These are phyloP conservation scores for Tetrapisispora namnaoensis DNA, from an alignment of 805 yeast genomes.

Conservation along the genomic window DNA sequence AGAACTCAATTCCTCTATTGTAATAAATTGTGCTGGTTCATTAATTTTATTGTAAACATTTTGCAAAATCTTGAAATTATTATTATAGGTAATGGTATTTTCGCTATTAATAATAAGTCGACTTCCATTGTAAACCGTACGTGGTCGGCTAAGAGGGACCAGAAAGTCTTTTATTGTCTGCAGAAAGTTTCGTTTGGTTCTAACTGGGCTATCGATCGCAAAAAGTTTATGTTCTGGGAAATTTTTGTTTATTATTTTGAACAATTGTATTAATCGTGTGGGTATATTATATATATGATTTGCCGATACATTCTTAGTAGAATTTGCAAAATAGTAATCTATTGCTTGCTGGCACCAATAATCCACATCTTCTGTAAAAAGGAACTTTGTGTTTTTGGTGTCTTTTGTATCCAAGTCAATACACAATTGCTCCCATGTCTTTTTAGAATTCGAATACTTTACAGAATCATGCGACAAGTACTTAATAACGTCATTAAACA, in stretches of 20 bases:
- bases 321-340: not conserved
- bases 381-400: slow-evolving; percentile 3
- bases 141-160: slow-evolving; percentile 1
- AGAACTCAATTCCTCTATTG: slow-evolving; percentile 11
- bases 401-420: slow-evolving; percentile 6
- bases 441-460: slow-evolving; percentile 3
- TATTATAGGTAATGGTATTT: not conserved
- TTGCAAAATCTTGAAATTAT: slow-evolving; percentile 13
- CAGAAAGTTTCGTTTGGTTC: not conserved
- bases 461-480: slow-evolving; percentile 23
- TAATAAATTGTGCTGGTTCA: slow-evolving; percentile 5
- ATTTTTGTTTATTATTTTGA: slow-evolving; percentile 13
- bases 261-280: slow-evolving; percentile 20
- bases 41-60: slow-evolving; percentile 14
- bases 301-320: slow-evolving; percentile 1
- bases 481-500: slow-evolving; percentile 23
- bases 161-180: slow-evolving; percentile 5
- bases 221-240: slow-evolving; percentile 23
- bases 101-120: not conserved
- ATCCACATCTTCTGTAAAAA: slow-evolving; percentile 14
- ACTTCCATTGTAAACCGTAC: not conserved
- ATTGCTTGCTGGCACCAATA: slow-evolving; percentile 19
- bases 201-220: slow-evolving; percentile 17
- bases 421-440: slow-evolving; percentile 22
- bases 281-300: slow-evolving; percentile 13